These are phyloP conservation scores for Artomyces pyxidatus DNA, from an alignment of 768 basidiomycete genomes.

Conservation along the genomic window DNA sequence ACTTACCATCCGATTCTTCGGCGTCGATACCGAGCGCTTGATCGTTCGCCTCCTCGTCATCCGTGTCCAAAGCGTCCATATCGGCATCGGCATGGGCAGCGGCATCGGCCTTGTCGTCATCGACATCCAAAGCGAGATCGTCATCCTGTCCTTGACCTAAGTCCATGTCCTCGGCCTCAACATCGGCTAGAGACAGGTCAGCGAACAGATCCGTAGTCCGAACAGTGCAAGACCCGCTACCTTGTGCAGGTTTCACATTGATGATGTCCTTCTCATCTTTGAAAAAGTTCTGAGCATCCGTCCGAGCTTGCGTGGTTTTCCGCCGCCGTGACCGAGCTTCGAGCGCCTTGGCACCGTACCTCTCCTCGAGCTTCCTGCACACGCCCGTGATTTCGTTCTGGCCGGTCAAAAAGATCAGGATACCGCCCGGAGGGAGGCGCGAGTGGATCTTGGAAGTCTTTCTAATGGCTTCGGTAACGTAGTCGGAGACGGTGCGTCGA, in stretches of 20 bases:
- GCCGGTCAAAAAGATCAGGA: constrained; percentile 90
- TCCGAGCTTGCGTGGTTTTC: constrained; percentile 8
- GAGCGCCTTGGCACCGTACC: constrained; percentile 62
- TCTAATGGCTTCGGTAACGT: constrained; percentile 82
- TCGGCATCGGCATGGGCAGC: constrained; percentile 66
- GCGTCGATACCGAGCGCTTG: constrained; percentile 50
- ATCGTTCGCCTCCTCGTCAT: constrained; percentile 52
- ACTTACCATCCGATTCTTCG: constrained; percentile 61
- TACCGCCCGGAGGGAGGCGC: constrained; percentile 85
- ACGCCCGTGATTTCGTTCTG: constrained; percentile 90
- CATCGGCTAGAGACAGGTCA: constrained; percentile 39
- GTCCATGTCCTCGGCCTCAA: constrained; percentile 80
- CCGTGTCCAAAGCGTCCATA: constrained; percentile 67
- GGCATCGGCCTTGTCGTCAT: constrained; percentile 40
- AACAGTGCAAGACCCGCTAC: constrained; percentile 24
- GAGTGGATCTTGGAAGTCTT: constrained; percentile 91
- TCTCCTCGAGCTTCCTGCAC: constrained; percentile 72
- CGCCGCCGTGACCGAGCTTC: constrained; percentile 39
- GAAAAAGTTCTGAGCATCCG: constrained; percentile 7
- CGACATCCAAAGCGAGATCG: constrained; percentile 62
- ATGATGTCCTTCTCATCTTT: constrained; percentile 2
- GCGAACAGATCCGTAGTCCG: constrained; percentile 2
- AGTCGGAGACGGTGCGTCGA: constrained; percentile 77
- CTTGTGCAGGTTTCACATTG: constrained; percentile 38
- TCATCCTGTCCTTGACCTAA: constrained; percentile 42